Evolutionary conservation across 1,284 basidiomycete genomes (phyloP).

Genomic region (Exobasidium cylindrosporum): DNA sequence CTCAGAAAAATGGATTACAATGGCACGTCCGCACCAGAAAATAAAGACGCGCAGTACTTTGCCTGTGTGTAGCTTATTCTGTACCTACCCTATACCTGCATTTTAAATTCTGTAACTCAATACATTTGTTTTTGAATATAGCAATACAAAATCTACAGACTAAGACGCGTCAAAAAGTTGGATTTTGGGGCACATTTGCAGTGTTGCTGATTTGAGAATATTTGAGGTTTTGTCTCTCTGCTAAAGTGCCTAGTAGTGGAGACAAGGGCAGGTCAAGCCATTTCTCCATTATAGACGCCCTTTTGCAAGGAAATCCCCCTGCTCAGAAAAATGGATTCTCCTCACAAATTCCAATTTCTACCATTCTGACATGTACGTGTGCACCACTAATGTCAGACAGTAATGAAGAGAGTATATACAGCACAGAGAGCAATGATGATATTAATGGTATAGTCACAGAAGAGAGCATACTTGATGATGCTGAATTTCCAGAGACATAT

Average conservation of each 20-base stretch:
- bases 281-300: not conserved
- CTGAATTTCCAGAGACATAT: not conserved
- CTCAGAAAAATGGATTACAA: too few relatives aligned
- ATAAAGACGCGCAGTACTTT: too few relatives aligned
- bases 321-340: not conserved
- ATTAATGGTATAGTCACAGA: not conserved
- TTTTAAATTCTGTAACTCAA: not conserved
- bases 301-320: not conserved
- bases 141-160: not conserved
- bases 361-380: not conserved
- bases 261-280: not conserved
- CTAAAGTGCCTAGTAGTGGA: not conserved
- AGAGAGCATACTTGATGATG: not conserved
- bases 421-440: not conserved
- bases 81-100: too few relatives aligned
- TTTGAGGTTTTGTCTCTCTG: not conserved
- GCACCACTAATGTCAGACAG: not conserved
- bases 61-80: too few relatives aligned
- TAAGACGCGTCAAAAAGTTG: not conserved
- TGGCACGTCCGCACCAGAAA: too few relatives aligned
- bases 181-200: not conserved
- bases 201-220: not conserved
- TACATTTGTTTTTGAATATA: not conserved
- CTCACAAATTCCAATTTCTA: too few relatives aligned
- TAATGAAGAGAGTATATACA: not conserved